phyloP scores from a whole-genome alignment of 2,329 filamentous ascomycete genomes.

The Alternaria viburni region DNA sequence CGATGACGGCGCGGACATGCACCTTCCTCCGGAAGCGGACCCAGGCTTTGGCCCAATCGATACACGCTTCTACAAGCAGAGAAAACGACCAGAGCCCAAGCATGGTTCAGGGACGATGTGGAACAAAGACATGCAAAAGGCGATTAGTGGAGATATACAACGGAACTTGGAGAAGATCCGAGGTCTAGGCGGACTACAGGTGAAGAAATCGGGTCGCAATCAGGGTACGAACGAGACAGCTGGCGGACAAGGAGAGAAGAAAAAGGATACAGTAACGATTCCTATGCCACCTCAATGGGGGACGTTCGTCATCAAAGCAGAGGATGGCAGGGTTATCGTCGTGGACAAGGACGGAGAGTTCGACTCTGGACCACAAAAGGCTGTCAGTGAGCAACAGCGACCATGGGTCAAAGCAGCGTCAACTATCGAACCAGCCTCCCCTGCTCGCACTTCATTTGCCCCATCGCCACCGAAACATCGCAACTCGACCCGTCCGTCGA shows the following conservation, averaged over 20 bases:
- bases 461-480: background rate
- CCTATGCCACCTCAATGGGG: slow-evolving; percentile 26
- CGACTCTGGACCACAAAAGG: slow-evolving; percentile 26
- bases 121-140: slow-evolving; percentile 28
- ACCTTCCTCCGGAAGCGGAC: background rate
- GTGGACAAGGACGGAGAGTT: slow-evolving; percentile 34
- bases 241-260: slow-evolving; percentile 1
- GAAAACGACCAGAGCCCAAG: background rate
- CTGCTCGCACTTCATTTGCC: background rate
- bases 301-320: slow-evolving; percentile 30
- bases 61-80: slow-evolving; percentile 19
- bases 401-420: slow-evolving; percentile 18
- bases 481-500: background rate
- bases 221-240: background rate
- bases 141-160: slow-evolving; percentile 31
- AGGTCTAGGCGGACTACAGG: slow-evolving; percentile 11
- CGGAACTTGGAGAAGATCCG: slow-evolving; percentile 20
- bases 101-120: slow-evolving; percentile 10
- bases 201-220: background rate
- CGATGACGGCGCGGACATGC: slow-evolving; percentile 38
- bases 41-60: slow-evolving; percentile 27
- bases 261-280: slow-evolving; percentile 21
- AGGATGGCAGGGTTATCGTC: slow-evolving; percentile 34
- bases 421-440: background rate
- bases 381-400: background rate